Conservation (phyloP, 2,329 filamentous ascomycete genomes). For the Ascochyta pisi region DNA sequence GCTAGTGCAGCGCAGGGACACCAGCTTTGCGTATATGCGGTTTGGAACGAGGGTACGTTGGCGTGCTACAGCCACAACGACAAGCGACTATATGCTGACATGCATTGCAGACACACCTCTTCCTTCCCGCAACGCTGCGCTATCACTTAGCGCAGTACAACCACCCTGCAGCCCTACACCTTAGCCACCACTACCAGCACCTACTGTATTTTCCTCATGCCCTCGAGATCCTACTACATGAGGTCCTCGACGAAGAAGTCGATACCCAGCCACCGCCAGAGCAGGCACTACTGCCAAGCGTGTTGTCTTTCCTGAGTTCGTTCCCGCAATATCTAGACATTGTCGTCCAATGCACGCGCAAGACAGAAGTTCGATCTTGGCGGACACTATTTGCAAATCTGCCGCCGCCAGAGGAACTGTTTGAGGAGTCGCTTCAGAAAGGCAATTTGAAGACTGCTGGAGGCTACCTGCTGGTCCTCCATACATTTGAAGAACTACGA, state of each 20-base stretch:
- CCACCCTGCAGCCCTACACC: slow-evolving; percentile 77
- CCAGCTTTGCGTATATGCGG: slow-evolving; percentile 88
- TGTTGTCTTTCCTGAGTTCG: slow-evolving; percentile 61
- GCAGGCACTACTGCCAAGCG: slow-evolving; percentile 58
- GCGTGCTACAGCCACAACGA: slow-evolving; percentile 2
- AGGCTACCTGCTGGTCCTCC: slow-evolving; percentile 92
- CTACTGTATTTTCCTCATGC: slow-evolving; percentile 93
- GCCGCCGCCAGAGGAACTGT: slow-evolving; percentile 87
- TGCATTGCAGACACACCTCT: slow-evolving; percentile 78
- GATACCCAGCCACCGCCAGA: slow-evolving; percentile 64
- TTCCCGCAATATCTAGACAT: slow-evolving; percentile 88
- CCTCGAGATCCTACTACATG: slow-evolving; percentile 88
- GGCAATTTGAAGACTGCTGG: slow-evolving; percentile 93
- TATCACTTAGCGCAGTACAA: slow-evolving; percentile 78
- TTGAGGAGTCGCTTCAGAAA: slow-evolving; percentile 86
- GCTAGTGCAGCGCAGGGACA: slow-evolving; percentile 88
- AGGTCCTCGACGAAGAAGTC: slow-evolving; percentile 93
- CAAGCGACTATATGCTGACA: slow-evolving; percentile 24
- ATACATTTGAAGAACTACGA: slow-evolving; percentile 70
- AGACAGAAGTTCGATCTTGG: slow-evolving; percentile 96
- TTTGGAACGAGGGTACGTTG: slow-evolving; percentile 80
- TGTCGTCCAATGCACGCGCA: slow-evolving; percentile 94
- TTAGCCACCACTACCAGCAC: slow-evolving; percentile 84
- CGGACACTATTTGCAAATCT: slow-evolving; percentile 90
- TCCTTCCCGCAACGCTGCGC: slow-evolving; percentile 85